Conservation (phyloP, 441 rosid genomes). For the Erodium moschatum region DNA sequence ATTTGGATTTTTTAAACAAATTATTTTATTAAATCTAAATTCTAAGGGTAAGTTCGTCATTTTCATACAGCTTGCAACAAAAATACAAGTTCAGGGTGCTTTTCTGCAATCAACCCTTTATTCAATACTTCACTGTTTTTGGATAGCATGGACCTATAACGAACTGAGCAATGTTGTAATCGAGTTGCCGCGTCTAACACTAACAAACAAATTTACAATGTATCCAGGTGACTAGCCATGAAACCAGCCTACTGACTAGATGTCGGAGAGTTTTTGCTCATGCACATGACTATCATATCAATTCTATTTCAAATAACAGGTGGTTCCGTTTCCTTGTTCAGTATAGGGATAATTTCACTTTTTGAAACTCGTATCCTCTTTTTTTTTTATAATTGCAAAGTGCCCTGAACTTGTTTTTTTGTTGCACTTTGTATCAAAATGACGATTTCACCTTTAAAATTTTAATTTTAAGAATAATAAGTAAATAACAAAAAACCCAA, state of each 20-base stretch:
- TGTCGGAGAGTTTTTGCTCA: slow-evolving; percentile 92
- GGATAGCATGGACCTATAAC: not conserved
- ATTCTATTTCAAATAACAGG: slow-evolving; percentile 97
- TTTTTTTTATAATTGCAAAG: no score
- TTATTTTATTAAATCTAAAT: no score
- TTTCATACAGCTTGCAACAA: no score
- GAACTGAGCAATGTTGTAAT: not conserved
- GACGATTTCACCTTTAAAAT: no score
- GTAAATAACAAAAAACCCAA: no score
- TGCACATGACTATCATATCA: slow-evolving; percentile 98
- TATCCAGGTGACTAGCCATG: slow-evolving; percentile 65
- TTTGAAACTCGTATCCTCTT: no score
- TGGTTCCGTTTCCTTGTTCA: slow-evolving; percentile 21
- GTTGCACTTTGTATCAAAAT: no score
- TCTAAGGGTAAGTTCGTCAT: no score
- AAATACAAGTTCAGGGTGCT: no score
- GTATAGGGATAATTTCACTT: not conserved
- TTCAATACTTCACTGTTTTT: not conserved
- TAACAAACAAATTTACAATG: slow-evolving; percentile 1
- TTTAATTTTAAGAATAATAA: no score
- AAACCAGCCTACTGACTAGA: slow-evolving; percentile 77
- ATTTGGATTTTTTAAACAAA: no score
- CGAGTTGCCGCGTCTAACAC: not conserved
- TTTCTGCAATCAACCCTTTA: not conserved
- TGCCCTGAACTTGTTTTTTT: no score